A percentile compares a stretch with the other conserved stretches of the same genome.
Conservation (phyloP, 768 basidiomycete species). For the Cyclocybe cylindracea region DNA sequence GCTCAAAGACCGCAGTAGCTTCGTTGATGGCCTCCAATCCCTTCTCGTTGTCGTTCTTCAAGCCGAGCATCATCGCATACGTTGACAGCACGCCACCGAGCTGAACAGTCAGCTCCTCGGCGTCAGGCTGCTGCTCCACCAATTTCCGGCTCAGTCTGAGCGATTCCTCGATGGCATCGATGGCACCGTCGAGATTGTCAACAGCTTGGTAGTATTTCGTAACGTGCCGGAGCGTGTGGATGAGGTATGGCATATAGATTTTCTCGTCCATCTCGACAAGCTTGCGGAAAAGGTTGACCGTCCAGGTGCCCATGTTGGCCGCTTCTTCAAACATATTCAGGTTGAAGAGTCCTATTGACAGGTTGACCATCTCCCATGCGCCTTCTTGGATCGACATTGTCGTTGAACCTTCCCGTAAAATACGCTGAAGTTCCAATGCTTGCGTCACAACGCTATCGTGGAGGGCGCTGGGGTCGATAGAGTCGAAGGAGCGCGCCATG, state of each 20-base stretch:
- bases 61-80: slow-evolving; percentile 2
- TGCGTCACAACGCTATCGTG: slow-evolving; percentile 9
- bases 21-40: not conserved
- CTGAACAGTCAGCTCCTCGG: slow-evolving; percentile 6
- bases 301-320: slow-evolving; percentile 12
- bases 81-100: slow-evolving; percentile 7
- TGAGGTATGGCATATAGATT: slow-evolving; percentile 10
- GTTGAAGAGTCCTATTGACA: slow-evolving; percentile 9
- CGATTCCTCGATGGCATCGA: slow-evolving; percentile 4
- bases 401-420: slow-evolving; percentile 7
- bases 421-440: slow-evolving; percentile 8
- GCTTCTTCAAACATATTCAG: slow-evolving; percentile 15
- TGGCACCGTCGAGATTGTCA: slow-evolving; percentile 5
- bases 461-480: not conserved
- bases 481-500: not conserved
- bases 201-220: slow-evolving; percentile 5
- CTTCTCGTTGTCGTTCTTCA: slow-evolving; percentile 1
- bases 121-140: not conserved
- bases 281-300: slow-evolving; percentile 13
- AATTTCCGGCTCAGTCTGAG: slow-evolving; percentile 4
- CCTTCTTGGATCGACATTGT: slow-evolving; percentile 13
- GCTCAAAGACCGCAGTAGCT: no score
- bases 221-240: slow-evolving; percentile 7
- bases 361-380: slow-evolving; percentile 17
- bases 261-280: slow-evolving; percentile 6